Evolutionary conservation across 768 basidiomycete species (phyloP), one percentile per base, ranked within the genome.

Genomic region (Cantharellus cinnabarinus): DNA sequence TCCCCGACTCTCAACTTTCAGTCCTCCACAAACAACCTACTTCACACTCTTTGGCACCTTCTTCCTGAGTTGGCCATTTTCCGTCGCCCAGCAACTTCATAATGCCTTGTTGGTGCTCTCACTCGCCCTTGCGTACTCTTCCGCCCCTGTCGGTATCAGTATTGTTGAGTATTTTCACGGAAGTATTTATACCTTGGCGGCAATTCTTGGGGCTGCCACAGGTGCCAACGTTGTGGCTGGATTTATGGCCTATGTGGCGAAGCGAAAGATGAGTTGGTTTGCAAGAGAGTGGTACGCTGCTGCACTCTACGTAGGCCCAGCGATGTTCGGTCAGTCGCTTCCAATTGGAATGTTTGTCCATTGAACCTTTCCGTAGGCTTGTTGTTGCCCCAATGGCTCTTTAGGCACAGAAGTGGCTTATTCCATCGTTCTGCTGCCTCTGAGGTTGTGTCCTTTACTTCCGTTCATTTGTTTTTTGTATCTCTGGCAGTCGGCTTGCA

Each of bases 191-290:
- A 29, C 20, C 20, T 15, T 73, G 41, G 68, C 70, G 2, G 79
- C 79, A 2, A 50, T 82, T 34, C 56, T 79, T 2, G 82, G 81
- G 0, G 77, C 81, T 0, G 40, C 88, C 2, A 56, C 83, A 0
- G 71, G 74, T 0, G 80, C 86, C 0, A 91, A 94, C 63, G 60
- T 76, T 0, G 75, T 86, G 0, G 94, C 93, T 0, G 66, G 79
- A 2, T 60, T 87, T 7, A 83, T 94, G 80, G 68, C 70, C 37
- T 66, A 68, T 3, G 76, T 79, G 0, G 67, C 89, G 29, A 75
- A 77, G 4, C 83, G 78, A 68, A 75, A 79, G 0, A 78, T 94
- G 78, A 85, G 85, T 65, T 97, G 91, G 91, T 95, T 88, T 69
- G 73, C 77, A 14, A 77, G 74, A 48, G 86, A 87, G 62, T 76